Evolutionary conservation across 768 basidiomycete genomes (phyloP).

Genomic region (Naematelia aurantialba): DNA sequence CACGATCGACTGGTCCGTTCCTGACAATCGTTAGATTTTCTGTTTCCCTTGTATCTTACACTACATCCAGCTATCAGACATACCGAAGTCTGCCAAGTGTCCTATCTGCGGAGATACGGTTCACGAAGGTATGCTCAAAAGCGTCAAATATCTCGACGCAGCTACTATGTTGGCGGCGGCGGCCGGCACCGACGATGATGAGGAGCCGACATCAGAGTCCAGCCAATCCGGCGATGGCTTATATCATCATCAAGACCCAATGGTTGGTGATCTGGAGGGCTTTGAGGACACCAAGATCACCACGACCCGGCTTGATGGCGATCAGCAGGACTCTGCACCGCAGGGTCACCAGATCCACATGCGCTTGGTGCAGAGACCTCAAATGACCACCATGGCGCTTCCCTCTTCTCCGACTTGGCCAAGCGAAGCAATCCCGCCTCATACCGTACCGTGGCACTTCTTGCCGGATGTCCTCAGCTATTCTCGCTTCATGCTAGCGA

Average conservation of each 20-base stretch:
- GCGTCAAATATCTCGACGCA: conserved; percentile 83
- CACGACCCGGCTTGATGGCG: conserved; percentile 11
- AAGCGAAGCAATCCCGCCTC: conserved; percentile 82
- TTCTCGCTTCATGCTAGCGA: conserved; percentile 94
- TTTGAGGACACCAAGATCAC: conserved; percentile 28
- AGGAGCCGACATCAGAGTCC: neutral
- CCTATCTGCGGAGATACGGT: conserved; percentile 96
- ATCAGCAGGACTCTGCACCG: conserved; percentile 5
- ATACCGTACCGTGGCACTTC: conserved; percentile 93
- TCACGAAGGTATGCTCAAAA: conserved; percentile 82
- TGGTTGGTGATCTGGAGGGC: conserved; percentile 39
- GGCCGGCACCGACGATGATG: conserved; percentile 27
- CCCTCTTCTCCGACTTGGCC: conserved; percentile 92
- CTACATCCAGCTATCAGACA: conserved; percentile 77
- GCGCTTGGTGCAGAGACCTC: conserved; percentile 87
- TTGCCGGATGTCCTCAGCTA: conserved; percentile 82
- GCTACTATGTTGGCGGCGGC: conserved; percentile 35
- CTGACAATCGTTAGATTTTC: conserved; percentile 62
- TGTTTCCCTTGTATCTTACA: conserved; percentile 93
- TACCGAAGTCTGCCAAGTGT: conserved; percentile 80
- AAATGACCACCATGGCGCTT: conserved; percentile 89
- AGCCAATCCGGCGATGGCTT: neutral
- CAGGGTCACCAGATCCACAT: conserved; percentile 59
- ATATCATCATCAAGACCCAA: conserved; percentile 22
- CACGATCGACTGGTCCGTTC: neutral